These are phyloP conservation scores for Graphilbum ipis-grandicollis DNA, from an alignment of 2,329 filamentous ascomycete species.

Conservation along the genomic window DNA sequence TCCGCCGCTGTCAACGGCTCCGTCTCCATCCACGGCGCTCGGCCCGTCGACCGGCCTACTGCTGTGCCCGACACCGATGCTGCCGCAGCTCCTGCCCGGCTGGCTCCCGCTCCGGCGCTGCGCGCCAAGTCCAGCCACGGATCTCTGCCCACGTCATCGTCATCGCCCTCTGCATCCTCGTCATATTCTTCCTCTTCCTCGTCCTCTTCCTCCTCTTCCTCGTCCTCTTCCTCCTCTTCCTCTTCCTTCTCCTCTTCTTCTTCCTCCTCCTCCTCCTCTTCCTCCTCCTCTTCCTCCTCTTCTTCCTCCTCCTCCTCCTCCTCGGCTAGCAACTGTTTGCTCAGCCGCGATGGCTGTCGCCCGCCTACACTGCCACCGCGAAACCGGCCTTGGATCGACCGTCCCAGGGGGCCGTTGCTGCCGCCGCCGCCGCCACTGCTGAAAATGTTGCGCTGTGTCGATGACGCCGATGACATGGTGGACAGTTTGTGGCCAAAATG, in stretches of 20 bases:
- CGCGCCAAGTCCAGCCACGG: constrained; percentile 8
- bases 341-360: constrained; percentile 29
- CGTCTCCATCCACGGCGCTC: constrained; percentile 6
- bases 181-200: constrained; percentile 20
- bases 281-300: constrained; percentile 21
- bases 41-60: background rate
- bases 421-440: constrained; percentile 1
- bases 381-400: constrained; percentile 21
- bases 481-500: background rate
- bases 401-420: constrained; percentile 23
- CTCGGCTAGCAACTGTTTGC: constrained; percentile 21
- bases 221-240: constrained; percentile 13
- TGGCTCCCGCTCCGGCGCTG: constrained; percentile 1
- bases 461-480: background rate
- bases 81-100: background rate
- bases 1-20: constrained; percentile 14
- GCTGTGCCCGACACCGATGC: background rate
- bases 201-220: constrained; percentile 19
- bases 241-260: constrained; percentile 16
- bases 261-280: constrained; percentile 22
- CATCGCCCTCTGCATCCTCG: constrained; percentile 15
- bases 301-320: constrained; percentile 21
- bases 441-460: background rate
- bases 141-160: constrained; percentile 13
- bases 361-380: constrained; percentile 1